phyloP scores from a whole-genome alignment of 495 filamentous ascomycete genomes.

The Margaritispora aquatica region DNA sequence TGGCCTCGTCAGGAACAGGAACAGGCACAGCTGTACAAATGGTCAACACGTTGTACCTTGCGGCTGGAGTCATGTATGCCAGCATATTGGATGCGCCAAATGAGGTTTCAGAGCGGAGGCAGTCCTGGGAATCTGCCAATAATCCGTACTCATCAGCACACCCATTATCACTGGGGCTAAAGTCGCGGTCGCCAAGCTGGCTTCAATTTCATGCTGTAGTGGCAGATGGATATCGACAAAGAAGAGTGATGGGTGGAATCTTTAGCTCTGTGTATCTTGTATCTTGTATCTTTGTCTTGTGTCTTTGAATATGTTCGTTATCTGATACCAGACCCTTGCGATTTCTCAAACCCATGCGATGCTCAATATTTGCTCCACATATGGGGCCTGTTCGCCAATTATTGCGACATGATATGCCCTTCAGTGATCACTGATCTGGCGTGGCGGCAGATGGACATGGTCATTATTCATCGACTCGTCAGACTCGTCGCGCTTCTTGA shows the following conservation, averaged over 20 bases:
- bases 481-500: no score
- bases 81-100: background rate
- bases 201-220: no score
- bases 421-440: background rate
- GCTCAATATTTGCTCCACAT: background rate
- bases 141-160: no score
- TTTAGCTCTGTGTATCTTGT: no score
- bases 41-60: conserved; percentile 10
- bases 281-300: no score
- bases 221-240: no score
- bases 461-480: no score
- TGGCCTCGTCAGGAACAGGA: conserved; percentile 9
- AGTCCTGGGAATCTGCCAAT: background rate
- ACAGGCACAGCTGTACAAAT: conserved; percentile 12
- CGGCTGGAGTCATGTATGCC: background rate
- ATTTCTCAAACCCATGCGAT: background rate
- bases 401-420: conserved; percentile 1
- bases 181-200: no score
- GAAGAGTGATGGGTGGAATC: no score
- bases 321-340: background rate
- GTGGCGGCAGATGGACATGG: conserved; percentile 5
- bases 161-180: no score
- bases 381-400: background rate
- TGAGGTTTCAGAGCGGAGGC: conserved; percentile 1
- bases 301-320: background rate